These are phyloP conservation scores for Phytophthora parvispora DNA, from an alignment of 352 stramenopile species.

Conservation along the genomic window DNA sequence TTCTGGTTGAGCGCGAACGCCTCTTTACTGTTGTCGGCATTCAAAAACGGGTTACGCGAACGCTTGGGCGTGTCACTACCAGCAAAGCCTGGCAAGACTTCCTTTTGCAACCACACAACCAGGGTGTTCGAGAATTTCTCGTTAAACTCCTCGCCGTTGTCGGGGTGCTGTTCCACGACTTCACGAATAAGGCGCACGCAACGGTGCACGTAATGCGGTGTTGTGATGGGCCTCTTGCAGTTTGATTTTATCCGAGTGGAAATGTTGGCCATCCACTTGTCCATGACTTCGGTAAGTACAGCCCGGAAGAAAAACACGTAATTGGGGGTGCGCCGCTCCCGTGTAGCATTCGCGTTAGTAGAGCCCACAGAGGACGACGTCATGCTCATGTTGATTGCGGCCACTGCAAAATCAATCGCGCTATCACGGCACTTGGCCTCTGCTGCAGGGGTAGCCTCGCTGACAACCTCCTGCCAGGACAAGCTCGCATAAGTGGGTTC, in stretches of 20 bases:
- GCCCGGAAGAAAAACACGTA: conserved; percentile 90
- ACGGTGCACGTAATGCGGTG: conserved; percentile 86
- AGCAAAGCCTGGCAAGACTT: conserved; percentile 85
- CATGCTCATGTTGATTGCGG: conserved; percentile 89
- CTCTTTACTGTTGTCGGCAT: conserved; percentile 84
- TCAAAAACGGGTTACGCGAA: conserved; percentile 88
- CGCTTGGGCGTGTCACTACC: conserved; percentile 82
- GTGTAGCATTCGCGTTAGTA: conserved; percentile 81
- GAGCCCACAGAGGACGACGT: conserved; percentile 68
- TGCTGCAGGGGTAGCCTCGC: conserved; percentile 57
- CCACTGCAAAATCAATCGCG: conserved; percentile 77
- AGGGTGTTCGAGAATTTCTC: conserved; percentile 89
- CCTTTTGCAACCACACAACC: conserved; percentile 88
- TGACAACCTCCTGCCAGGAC: conserved; percentile 78
- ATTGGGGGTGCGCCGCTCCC: conserved; percentile 81
- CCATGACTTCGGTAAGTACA: conserved; percentile 87
- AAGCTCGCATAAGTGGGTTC: conserved; percentile 70
- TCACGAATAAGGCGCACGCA: conserved; percentile 88
- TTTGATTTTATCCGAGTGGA: conserved; percentile 71
- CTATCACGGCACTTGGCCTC: conserved; percentile 75
- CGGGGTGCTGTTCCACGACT: conserved; percentile 85
- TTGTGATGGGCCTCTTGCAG: conserved; percentile 82
- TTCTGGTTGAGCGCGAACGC: conserved; percentile 87
- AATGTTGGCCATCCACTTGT: conserved; percentile 91
- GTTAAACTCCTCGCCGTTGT: conserved; percentile 86